Conservation (phyloP, 306 rosid species). For the Fagus crenata region DNA sequence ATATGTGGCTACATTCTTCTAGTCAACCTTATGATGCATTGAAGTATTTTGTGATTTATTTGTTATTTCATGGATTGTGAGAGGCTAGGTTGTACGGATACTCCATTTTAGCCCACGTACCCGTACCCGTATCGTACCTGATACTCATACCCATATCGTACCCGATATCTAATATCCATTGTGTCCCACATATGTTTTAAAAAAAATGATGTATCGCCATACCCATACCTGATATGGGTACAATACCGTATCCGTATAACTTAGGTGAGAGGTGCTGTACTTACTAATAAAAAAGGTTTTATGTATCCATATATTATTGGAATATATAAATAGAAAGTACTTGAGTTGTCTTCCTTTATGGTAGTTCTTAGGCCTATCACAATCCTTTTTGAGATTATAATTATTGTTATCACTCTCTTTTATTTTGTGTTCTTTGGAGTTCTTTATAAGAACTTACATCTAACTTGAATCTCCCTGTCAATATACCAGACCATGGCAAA, state of each 20-base stretch:
- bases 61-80: background rate
- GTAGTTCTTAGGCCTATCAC: constrained; percentile 4
- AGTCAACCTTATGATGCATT: background rate
- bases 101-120: too few species aligned
- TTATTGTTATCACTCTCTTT: background rate
- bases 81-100: too few species aligned
- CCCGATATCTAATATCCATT: too few species aligned
- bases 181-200: too few species aligned
- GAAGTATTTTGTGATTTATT: background rate
- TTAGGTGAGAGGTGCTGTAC: background rate
- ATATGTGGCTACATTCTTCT: background rate
- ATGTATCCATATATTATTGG: background rate
- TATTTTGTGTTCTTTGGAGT: constrained; percentile 16
- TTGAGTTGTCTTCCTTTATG: background rate
- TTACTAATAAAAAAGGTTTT: background rate
- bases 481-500: constrained; percentile 86
- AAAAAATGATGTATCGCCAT: too few species aligned
- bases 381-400: constrained; percentile 16
- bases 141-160: too few species aligned
- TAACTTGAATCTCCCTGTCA: constrained; percentile 35
- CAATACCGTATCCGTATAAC: too few species aligned
- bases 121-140: too few species aligned
- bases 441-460: constrained; percentile 19
- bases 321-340: background rate
- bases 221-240: too few species aligned